phyloP scores from a whole-genome alignment of 768 basidiomycete species.

The Mycena olivaceomarginata region DNA sequence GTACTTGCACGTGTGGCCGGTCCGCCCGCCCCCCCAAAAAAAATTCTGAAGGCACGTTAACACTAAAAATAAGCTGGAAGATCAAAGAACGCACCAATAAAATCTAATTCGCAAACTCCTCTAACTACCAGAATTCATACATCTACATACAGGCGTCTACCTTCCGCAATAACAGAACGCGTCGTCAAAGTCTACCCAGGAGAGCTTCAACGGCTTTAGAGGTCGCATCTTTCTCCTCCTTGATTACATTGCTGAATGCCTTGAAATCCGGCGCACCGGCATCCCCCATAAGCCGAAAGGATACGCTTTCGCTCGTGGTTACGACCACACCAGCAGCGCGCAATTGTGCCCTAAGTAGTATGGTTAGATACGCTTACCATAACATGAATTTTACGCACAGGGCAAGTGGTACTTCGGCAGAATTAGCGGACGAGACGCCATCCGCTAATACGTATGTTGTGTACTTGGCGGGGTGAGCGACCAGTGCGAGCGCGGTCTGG shows the following conservation, averaged over 20 bases:
- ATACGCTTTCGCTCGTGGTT: constrained; percentile 87
- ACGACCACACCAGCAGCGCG: constrained; percentile 85
- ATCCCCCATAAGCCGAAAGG: constrained; percentile 87
- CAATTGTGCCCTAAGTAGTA: constrained; percentile 60
- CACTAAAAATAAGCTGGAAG: neutral
- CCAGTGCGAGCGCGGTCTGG: constrained; percentile 86
- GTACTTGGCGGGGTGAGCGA: constrained; percentile 59
- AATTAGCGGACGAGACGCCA: constrained; percentile 89
- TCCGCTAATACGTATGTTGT: constrained; percentile 86
- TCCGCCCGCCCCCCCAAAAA: no score
- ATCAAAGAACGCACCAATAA: neutral
- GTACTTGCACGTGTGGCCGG: neutral
- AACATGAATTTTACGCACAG: constrained; percentile 59
- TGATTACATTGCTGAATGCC: constrained; percentile 81
- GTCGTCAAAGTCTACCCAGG: constrained; percentile 45
- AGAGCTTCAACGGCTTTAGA: constrained; percentile 59
- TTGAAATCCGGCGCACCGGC: constrained; percentile 81
- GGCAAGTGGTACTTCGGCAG: constrained; percentile 86
- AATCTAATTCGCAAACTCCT: neutral
- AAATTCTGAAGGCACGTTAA: no score
- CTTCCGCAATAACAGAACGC: constrained; percentile 48
- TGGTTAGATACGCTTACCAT: neutral
- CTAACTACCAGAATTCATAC: neutral
- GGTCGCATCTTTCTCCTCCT: constrained; percentile 85
- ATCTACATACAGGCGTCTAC: neutral